Evolutionary conservation across 208 protist species (phyloP).

Genomic region (Eutreptiella sp.): DNA sequence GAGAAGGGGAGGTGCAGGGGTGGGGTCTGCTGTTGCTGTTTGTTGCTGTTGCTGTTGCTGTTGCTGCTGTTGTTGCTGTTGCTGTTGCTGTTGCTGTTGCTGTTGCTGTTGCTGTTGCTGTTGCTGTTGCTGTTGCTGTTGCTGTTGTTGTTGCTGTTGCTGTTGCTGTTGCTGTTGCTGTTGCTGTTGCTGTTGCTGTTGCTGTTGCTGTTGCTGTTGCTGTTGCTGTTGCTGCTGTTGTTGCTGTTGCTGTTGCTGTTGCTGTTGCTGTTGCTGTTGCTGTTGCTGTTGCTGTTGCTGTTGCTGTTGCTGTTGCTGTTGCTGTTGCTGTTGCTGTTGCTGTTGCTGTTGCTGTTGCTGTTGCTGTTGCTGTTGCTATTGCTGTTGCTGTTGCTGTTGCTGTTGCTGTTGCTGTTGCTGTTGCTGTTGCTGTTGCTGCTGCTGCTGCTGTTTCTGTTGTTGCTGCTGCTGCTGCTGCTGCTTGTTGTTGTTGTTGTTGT

Average conservation of each 20-base stretch:
- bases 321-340: conserved; percentile 2
- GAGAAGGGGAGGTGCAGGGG: not conserved
- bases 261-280: conserved; percentile 2
- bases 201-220: conserved; percentile 2
- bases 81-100: conserved; percentile 2
- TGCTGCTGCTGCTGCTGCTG: too few species aligned
- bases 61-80: conserved; percentile 3
- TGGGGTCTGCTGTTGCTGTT: not conserved
- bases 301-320: conserved; percentile 3
- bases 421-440: conserved; percentile 3
- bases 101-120: conserved; percentile 3
- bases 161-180: conserved; percentile 3
- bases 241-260: conserved; percentile 3
- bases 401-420: conserved; percentile 3
- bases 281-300: conserved; percentile 3
- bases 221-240: conserved; percentile 3
- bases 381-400: conserved; percentile 2
- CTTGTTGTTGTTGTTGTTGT: too few species aligned
- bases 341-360: conserved; percentile 3
- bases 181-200: conserved; percentile 3
- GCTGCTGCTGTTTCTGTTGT: conserved; percentile 1
- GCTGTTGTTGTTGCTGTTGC: conserved; percentile 2
- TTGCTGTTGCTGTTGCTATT: conserved; percentile 3
- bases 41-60: conserved; percentile 1
- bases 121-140: conserved; percentile 3